Evolutionary conservation across 2,329 filamentous ascomycete genomes (phyloP).

Genomic region (Zopfia rhizophila): DNA sequence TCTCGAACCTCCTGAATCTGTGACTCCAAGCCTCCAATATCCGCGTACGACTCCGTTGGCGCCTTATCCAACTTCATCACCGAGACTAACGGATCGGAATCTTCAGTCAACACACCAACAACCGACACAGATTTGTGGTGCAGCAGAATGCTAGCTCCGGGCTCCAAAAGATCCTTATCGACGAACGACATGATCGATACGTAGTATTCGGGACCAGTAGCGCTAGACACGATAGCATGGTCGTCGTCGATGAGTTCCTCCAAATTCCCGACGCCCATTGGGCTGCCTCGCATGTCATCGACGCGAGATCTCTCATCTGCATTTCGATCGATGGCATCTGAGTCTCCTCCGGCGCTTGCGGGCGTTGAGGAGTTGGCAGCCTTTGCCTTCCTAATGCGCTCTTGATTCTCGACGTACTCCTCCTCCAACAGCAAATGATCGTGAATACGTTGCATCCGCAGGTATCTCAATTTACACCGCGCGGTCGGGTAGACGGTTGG

Average conservation of each 20-base stretch:
- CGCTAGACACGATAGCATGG: constrained; percentile 97
- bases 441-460: constrained; percentile 98
- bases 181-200: constrained; percentile 99
- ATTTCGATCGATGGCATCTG: constrained; percentile 84
- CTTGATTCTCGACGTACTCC: constrained; percentile 99
- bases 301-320: constrained; percentile 95
- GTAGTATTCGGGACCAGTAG: constrained; percentile 97
- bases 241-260: constrained; percentile 99
- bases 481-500: constrained; percentile 94
- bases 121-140: constrained; percentile 99
- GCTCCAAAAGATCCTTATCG: constrained; percentile 97
- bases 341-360: constrained; percentile 68
- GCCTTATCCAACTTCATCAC: constrained; percentile 99
- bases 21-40: constrained; percentile 93
- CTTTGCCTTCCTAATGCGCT: constrained; percentile 93
- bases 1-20: constrained; percentile 99
- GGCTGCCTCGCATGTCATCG: constrained; percentile 97
- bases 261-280: constrained; percentile 97
- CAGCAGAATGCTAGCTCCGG: constrained; percentile 91
- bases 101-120: constrained; percentile 95
- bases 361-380: constrained; percentile 70
- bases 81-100: constrained; percentile 92
- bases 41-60: constrained; percentile 96
- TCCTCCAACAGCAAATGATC: constrained; percentile 97
- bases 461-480: constrained; percentile 94